These are phyloP conservation scores for Suillus subluteus DNA, from an alignment of 768 basidiomycete genomes.

Conservation along the genomic window DNA sequence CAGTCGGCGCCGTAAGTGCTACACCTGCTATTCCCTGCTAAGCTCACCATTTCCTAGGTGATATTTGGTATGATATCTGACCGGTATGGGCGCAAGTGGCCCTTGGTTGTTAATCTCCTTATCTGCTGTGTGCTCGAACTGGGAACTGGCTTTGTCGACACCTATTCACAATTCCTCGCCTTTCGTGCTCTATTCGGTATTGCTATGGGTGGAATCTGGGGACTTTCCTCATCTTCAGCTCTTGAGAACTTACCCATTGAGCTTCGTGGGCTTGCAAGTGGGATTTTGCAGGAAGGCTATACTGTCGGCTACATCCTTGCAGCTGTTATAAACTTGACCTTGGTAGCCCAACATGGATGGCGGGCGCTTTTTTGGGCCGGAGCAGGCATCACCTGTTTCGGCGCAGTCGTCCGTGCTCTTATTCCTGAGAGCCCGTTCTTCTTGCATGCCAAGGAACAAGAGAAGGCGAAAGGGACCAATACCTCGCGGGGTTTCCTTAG, in stretches of 20 bases:
- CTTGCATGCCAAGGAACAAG: slow-evolving; percentile 60
- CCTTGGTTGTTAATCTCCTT: slow-evolving; percentile 75
- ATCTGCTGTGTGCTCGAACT: slow-evolving; percentile 75
- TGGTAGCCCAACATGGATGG: slow-evolving; percentile 60
- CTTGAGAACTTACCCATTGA: slow-evolving; percentile 90
- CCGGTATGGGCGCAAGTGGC: slow-evolving; percentile 94
- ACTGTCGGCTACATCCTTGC: slow-evolving; percentile 86
- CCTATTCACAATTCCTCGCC: slow-evolving; percentile 78
- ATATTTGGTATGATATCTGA: slow-evolving; percentile 86
- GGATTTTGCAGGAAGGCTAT: slow-evolving; percentile 88
- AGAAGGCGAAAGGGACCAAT: slow-evolving; percentile 42
- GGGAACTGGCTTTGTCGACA: slow-evolving; percentile 79
- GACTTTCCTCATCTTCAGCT: slow-evolving; percentile 77
- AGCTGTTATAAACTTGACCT: slow-evolving; percentile 75
- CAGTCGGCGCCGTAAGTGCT: slow-evolving; percentile 63
- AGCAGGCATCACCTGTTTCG: slow-evolving; percentile 67
- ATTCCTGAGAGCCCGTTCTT: slow-evolving; percentile 84
- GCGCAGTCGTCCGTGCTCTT: slow-evolving; percentile 65
- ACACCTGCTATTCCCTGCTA: background rate
- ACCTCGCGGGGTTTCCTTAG: slow-evolving; percentile 65
- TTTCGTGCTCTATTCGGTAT: slow-evolving; percentile 84
- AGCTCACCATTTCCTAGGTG: slow-evolving; percentile 35
- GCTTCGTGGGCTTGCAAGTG: slow-evolving; percentile 82
- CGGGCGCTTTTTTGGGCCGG: slow-evolving; percentile 85
- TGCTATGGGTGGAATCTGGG: slow-evolving; percentile 92